Base-by-base conservation (phyloP, 176 grass and related monocot species). In the Eragrostis curvula region DNA sequence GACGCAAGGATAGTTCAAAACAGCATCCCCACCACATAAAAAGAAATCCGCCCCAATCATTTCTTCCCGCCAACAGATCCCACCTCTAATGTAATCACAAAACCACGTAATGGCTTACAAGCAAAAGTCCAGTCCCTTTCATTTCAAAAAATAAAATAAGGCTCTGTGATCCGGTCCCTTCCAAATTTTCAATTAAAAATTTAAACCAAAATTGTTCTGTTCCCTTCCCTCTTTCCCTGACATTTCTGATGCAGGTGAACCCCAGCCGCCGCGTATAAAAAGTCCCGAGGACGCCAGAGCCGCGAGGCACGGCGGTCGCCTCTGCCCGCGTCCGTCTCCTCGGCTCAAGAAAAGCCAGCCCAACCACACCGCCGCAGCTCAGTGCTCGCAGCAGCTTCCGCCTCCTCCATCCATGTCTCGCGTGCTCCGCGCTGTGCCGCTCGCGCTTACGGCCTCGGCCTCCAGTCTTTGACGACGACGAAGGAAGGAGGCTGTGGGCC, bases 181-280 rank as follows among this genome's bases (percentile, higher is more conserved):
- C 32, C 32, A 36, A 4, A 36, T 36, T 36, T 36, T 36, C n/a
- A n/a, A n/a, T n/a, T n/a, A n/a, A n/a, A n/a, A n/a, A 36, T 36
- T 36, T 36, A 36, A 36, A 36, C 32, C 4, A 36, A 36, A 36
- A 36, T 2, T 36, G 32, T 36, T 4, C 4, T 36, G 32, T 36
- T 36, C 24, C 40, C 4, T 30, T 47, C 8, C 25, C 8, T 3
- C n/a, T 48, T 3, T 47, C 44, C 29, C 18, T 29, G 16, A 40
- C 46, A 72, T 46, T 88, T 78, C 74, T 67, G 74, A 88, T 36
- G 66, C 80, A 71, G 36, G n/a, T 8, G 40, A 49, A 11, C 29
- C 2, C n/a, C 7, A 21, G 45, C 56, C 23, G 62, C 45, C 18
- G 47, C 44, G 68, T 74, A 76, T 71, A 16, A 45, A 16, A 45